Conservation (phyloP, 176 grass and related monocot genomes). For the Avena sativa region DNA sequence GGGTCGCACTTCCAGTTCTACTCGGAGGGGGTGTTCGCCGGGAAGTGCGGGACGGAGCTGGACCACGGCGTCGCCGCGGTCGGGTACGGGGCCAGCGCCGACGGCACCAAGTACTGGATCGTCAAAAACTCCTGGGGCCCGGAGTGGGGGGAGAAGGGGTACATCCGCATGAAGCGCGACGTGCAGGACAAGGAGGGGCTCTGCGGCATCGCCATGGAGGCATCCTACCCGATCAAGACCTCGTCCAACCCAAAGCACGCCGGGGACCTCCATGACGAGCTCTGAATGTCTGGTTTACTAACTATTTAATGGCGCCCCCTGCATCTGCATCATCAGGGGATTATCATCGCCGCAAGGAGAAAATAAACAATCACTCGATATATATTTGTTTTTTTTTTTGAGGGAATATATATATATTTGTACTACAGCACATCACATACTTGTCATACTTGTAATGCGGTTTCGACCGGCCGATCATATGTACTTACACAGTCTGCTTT, state of each 20-base stretch:
- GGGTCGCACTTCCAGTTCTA: constrained; percentile 26
- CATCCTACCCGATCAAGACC: constrained; percentile 77
- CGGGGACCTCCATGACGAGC: constrained; percentile 7
- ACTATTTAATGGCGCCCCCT: neutral
- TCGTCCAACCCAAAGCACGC: constrained; percentile 39
- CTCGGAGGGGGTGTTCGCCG: constrained; percentile 17
- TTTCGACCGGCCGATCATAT: neutral
- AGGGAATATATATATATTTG: too few species aligned
- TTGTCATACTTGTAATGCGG: neutral
- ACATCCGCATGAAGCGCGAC: constrained; percentile 26
- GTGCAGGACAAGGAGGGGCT: constrained; percentile 45
- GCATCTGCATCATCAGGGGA: neutral
- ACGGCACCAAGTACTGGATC: constrained; percentile 34
- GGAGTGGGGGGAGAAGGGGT: constrained; percentile 20
- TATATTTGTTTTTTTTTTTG: too few species aligned
- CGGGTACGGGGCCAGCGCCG: neutral
- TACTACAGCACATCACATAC: neutral
- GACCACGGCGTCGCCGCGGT: constrained; percentile 16
- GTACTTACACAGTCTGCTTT: neutral
- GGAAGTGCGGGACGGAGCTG: constrained; percentile 23
- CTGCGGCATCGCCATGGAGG: constrained; percentile 90
- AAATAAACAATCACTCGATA: neutral
- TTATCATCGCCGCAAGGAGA: neutral
- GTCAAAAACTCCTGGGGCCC: constrained; percentile 9
- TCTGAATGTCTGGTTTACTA: neutral